Conservation (phyloP, 768 basidiomycete species). For the Macrolepiota dolichaula region DNA sequence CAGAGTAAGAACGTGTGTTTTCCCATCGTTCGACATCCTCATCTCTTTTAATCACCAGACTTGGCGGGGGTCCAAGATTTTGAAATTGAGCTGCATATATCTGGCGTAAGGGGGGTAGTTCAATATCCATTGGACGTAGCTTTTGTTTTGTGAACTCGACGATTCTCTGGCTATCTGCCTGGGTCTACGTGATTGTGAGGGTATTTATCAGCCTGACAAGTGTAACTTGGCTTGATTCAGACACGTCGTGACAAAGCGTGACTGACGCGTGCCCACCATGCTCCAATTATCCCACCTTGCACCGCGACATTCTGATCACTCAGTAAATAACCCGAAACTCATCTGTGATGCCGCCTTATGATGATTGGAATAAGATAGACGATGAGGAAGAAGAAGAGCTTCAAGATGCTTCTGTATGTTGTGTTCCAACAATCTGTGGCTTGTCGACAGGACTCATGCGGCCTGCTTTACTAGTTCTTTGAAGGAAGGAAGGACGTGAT, state of each 20-base stretch:
- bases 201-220: background rate
- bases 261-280: background rate
- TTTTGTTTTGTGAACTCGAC: background rate
- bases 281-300: background rate
- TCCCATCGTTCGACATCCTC: conserved; percentile 75
- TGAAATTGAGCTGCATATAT: conserved; percentile 20
- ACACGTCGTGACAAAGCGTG: background rate
- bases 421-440: background rate
- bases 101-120: conserved; percentile 21
- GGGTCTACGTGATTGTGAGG: background rate
- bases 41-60: conserved; percentile 65
- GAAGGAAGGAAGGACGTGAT: conserved; percentile 84
- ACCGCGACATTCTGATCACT: background rate
- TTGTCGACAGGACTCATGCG: background rate
- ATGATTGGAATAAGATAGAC: conserved; percentile 77
- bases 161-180: background rate
- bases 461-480: conserved; percentile 41
- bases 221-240: conserved; percentile 1
- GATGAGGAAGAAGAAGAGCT: conserved; percentile 84
- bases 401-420: conserved; percentile 60
- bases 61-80: conserved; percentile 29
- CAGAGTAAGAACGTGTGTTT: conserved; percentile 62
- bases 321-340: background rate
- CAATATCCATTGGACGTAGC: background rate
- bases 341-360: conserved; percentile 60